Conservation (phyloP, 371 early-diverging fungal genomes). For the Apophysomyces sp. region DNA sequence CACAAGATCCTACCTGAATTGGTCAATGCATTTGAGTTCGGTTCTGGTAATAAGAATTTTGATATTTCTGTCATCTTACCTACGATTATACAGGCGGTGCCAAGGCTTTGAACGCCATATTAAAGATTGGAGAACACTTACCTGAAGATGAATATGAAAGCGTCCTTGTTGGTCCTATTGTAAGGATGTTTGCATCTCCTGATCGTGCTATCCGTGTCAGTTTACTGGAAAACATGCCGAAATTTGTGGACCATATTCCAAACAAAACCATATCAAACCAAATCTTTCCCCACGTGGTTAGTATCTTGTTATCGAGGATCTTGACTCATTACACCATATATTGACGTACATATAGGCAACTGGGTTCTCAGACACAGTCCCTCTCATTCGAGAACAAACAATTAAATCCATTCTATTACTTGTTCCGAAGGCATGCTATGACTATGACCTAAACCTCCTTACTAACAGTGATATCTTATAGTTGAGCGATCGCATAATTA, state of each 20-base stretch:
- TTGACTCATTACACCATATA: neutral
- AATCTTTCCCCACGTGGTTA: slow-evolving; percentile 86
- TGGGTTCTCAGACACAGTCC: slow-evolving; percentile 88
- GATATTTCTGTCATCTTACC: neutral
- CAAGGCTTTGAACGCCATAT: slow-evolving; percentile 78
- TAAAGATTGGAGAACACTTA: slow-evolving; percentile 80
- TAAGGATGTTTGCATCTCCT: slow-evolving; percentile 84
- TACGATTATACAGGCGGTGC: slow-evolving; percentile 59
- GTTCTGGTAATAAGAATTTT: slow-evolving; percentile 53
- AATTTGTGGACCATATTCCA: slow-evolving; percentile 72
- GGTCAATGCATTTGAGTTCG: slow-evolving; percentile 88
- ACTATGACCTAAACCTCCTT: neutral
- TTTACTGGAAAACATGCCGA: slow-evolving; percentile 77
- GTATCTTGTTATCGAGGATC: slow-evolving; percentile 1
- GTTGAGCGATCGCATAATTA: slow-evolving; percentile 74
- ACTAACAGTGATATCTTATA: slow-evolving; percentile 16
- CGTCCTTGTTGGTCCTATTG: slow-evolving; percentile 70
- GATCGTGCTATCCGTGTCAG: slow-evolving; percentile 89
- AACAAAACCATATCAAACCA: slow-evolving; percentile 73
- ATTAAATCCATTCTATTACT: slow-evolving; percentile 80
- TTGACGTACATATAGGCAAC: slow-evolving; percentile 51
- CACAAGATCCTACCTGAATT: slow-evolving; percentile 92
- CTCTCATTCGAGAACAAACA: slow-evolving; percentile 91
- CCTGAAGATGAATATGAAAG: slow-evolving; percentile 70
- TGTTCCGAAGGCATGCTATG: slow-evolving; percentile 58